Evolutionary conservation across 352 stramenopile species (phyloP), one percentile per base, ranked within the genome.

Genomic region (Phytophthora sansomeana): DNA sequence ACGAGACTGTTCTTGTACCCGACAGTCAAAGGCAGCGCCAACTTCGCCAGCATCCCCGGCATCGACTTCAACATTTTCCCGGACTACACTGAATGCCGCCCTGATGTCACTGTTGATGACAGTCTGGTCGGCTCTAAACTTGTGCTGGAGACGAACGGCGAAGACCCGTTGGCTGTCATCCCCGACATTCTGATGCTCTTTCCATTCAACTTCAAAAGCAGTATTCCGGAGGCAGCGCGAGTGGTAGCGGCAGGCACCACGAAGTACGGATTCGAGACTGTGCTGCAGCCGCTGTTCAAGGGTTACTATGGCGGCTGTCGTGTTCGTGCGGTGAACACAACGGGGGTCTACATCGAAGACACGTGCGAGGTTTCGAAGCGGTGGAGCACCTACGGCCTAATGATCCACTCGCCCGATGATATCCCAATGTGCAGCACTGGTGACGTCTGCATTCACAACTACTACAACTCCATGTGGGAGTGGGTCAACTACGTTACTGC

Each of bases 201-300:
- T 17, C 68, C 68, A 13, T 69, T 57, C 57, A 76, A 76, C 48
- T 76, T 76, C n/a, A 21, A 66, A 3, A 73, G 63, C 54, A 69
- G 52, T 13, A 59, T 76, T 8, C 35, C 51, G 10, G 1, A 28
- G 17, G 57, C 58, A 0, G 0, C 42, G 9, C 48, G 63, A 8
- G 17, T 38, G 14, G 46, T 58, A 29, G 14, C 49, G 13, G 68
- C 63, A 6, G 30, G 30, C 1, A 43, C 14, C n/a, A 72, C 46
- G 6, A 49, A 66, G 11, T 73, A 63, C n/a, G 11, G 2, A 3
- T 32, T 17, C 5, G 14, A 13, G 2, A 62, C 50, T 0, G 63
- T 76, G 8, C 29, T 72, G 5, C 68, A 76, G 49, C 51, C 50
- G 8, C 41, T 76, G 5, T 65, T 76, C 19, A 70, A 59, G 17